Conservation (phyloP, 441 rosid genomes). For the Gossypium schwendimanii region DNA sequence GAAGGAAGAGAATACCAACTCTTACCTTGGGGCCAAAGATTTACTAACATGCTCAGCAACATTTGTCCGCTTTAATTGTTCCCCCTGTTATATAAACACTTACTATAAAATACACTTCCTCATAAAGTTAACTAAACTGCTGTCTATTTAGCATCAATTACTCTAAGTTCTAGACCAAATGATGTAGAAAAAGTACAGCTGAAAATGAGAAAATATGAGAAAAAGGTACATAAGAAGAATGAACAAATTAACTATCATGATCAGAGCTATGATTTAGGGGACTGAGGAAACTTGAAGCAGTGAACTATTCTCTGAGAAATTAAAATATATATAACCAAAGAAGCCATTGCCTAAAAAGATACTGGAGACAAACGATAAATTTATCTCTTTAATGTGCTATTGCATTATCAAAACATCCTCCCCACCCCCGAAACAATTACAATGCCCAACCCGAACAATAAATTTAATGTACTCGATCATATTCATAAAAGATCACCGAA, state of each 20-base stretch:
- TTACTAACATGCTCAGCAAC: slow-evolving; percentile 44
- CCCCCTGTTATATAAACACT: slow-evolving; percentile 48
- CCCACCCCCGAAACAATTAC: no score
- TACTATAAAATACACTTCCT: not conserved
- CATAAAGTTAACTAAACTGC: not conserved
- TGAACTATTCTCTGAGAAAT: not conserved
- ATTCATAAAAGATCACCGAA: not conserved
- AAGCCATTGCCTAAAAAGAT: not conserved
- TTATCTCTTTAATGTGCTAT: not conserved
- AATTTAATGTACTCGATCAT: not conserved
- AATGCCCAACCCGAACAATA: not conserved
- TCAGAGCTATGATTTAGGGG: not conserved
- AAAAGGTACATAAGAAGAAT: not conserved
- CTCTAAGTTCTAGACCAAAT: not conserved
- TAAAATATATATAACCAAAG: not conserved
- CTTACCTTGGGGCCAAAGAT: slow-evolving; percentile 47
- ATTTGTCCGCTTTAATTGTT: slow-evolving; percentile 61
- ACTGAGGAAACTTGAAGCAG: not conserved
- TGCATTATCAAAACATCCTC: not conserved
- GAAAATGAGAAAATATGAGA: not conserved
- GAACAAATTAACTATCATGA: not conserved
- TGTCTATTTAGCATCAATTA: not conserved
- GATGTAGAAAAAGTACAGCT: not conserved
- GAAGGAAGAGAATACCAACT: not conserved
- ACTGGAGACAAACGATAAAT: not conserved